These are phyloP conservation scores for Aspergillus brunneoviolaceus DNA, from an alignment of 2,329 filamentous ascomycete species.

Conservation along the genomic window DNA sequence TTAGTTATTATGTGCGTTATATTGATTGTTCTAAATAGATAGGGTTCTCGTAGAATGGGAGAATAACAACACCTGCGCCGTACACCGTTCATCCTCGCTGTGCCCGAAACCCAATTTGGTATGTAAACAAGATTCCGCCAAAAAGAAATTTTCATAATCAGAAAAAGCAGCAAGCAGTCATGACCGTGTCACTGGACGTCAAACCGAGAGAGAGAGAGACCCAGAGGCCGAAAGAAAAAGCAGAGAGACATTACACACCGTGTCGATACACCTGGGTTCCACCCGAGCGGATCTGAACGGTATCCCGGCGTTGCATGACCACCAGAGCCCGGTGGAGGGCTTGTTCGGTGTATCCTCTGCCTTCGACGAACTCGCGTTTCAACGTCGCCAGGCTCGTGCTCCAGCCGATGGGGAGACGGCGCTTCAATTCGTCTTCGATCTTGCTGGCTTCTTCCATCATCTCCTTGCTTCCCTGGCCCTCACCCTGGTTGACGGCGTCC, in stretches of 20 bases:
- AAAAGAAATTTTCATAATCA: conserved; percentile 3
- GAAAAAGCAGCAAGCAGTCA: conserved; percentile 9
- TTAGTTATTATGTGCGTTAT: conserved; percentile 2
- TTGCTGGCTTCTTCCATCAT: conserved; percentile 85
- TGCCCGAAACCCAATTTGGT: conserved; percentile 18
- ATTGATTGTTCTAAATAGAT: conserved; percentile 8
- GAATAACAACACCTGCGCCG: conserved; percentile 14
- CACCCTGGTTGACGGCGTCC: conserved; percentile 92
- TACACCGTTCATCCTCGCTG: conserved; percentile 20
- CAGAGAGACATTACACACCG: conserved; percentile 35
- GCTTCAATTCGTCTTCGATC: conserved; percentile 83
- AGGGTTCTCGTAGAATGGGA: neutral
- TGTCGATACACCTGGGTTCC: conserved; percentile 51
- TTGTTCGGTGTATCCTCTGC: conserved; percentile 85
- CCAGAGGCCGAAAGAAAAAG: conserved; percentile 6
- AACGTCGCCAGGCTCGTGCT: conserved; percentile 86
- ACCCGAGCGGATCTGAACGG: conserved; percentile 53
- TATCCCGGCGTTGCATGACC: conserved; percentile 83
- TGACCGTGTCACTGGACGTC: conserved; percentile 5
- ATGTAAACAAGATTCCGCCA: conserved; percentile 12
- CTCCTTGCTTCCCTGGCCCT: conserved; percentile 79
- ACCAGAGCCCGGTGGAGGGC: conserved; percentile 80
- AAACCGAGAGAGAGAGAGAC: neutral
- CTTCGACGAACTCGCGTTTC: conserved; percentile 86
- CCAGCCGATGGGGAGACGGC: conserved; percentile 90